Evolutionary conservation across 495 filamentous ascomycete genomes (phyloP), one percentile per base, ranked within the genome.

Genomic region (Aspergillus steynii): DNA sequence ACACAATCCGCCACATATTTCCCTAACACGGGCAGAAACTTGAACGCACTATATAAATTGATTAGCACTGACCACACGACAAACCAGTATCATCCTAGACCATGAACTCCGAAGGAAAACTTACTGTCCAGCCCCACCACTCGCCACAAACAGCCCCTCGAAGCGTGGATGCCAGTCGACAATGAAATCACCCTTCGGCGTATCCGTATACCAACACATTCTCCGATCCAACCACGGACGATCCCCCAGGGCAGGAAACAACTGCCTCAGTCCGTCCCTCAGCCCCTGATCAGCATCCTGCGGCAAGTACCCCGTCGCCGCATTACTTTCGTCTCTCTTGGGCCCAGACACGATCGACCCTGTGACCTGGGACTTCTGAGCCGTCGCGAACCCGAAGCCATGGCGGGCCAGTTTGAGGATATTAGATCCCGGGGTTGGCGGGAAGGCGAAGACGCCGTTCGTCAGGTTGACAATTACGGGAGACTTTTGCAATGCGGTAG

Each of bases 11-110:
- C 85, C 46, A 93, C 83, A 65, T 84, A 84, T 49, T 87, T 84
- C 5, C 91, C 91, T 7, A 95, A 68, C 14, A 93, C 82, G 0
- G 91, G 91, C 60, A 93, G 65, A 65, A 94, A 95, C 68, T 95
- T 94, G 75, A 89, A 95, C 1, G 75, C 91, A 72, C 72, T 75
- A 34, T n/a, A 5, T 9, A 6, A n/a, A 26, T 0, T 29, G 2
- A 37, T 68, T 55, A 67, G 62, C 56, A 14, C 42, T 7, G 29
- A 29, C 3, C 14, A 29, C 20, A 5, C 15, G 0, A 4, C 25
- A 49, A 49, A 4, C 47, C 10, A 52, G 48, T n/a, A 12, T n/a
- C 27, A 5, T 5, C 5, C n/a, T 6, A 27, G 14, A 29, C 25
- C 6, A 52, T 8, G 3, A 52, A 29, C 9, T 34, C 6, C 5